Evolutionary conservation across 2,329 filamentous ascomycete species (phyloP).

Genomic region (Torrubiellomyces zombiae): DNA sequence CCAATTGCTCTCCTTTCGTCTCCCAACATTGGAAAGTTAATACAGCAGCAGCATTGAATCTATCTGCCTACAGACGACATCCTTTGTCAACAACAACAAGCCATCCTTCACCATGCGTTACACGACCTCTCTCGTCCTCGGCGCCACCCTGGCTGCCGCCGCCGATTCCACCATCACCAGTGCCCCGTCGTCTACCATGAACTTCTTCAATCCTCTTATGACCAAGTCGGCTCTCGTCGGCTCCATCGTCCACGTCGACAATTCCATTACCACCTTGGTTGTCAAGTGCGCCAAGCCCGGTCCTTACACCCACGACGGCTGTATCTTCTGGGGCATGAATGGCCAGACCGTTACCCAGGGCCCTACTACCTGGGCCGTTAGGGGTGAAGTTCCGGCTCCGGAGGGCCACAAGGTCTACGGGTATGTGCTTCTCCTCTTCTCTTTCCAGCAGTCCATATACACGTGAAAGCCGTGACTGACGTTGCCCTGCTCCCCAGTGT

Average conservation of each 20-base stretch:
- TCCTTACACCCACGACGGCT: slow-evolving; percentile 2
- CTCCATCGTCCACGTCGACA: slow-evolving; percentile 14
- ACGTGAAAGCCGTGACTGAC: slow-evolving; percentile 5
- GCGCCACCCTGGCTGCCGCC: slow-evolving; percentile 9
- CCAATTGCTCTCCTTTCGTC: too few relatives aligned
- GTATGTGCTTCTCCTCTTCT: not conserved
- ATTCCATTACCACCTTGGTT: slow-evolving; percentile 13
- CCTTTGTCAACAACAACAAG: too few relatives aligned
- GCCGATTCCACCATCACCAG: slow-evolving; percentile 10
- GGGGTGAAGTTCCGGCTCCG: slow-evolving; percentile 4
- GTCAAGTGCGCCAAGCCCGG: too few relatives aligned
- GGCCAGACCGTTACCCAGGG: slow-evolving; percentile 12
- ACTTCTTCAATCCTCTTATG: slow-evolving; percentile 10
- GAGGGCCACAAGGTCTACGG: not conserved
- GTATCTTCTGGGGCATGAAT: not conserved
- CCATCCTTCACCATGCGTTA: too few relatives aligned
- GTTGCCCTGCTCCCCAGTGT: too few relatives aligned
- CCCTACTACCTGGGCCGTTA: slow-evolving; percentile 12
- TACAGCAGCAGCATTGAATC: too few relatives aligned
- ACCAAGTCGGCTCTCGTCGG: slow-evolving; percentile 10
- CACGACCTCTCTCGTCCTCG: too few relatives aligned
- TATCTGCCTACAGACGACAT: too few relatives aligned
- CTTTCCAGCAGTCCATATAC: not conserved
- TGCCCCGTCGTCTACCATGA: too few relatives aligned
- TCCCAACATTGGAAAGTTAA: too few relatives aligned